Conservation (phyloP, 805 yeast genomes). For the Starmera pachycereana region DNA sequence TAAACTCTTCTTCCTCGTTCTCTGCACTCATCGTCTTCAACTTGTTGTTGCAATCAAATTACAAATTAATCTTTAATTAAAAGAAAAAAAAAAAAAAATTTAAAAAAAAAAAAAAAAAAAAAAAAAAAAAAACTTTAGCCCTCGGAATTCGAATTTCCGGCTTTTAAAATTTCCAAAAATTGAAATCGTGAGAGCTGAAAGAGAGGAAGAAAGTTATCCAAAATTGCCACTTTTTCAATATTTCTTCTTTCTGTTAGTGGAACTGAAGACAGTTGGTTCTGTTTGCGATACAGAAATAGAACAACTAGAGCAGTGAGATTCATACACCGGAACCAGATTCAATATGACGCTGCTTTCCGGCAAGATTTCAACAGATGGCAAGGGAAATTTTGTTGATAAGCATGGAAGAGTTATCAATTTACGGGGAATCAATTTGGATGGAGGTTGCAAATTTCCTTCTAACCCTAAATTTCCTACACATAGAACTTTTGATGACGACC, state of each 20-base stretch:
- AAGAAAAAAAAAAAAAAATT: no score
- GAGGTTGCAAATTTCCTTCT: conserved; percentile 60
- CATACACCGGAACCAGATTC: not conserved
- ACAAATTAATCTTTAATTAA: no score
- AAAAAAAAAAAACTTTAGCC: no score
- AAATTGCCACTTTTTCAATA: no score
- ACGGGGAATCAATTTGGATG: conserved; percentile 77
- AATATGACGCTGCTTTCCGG: conserved; percentile 13
- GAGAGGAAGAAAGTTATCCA: no score
- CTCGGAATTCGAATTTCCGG: no score
- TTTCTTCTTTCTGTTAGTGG: no score
- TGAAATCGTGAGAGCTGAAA: no score
- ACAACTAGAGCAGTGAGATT: not conserved
- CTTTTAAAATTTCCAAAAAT: no score
- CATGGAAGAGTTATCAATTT: conserved; percentile 52
- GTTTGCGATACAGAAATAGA: not conserved
- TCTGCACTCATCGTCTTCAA: not conserved
- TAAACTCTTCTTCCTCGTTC: conserved; percentile 23
- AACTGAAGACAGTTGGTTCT: not conserved
- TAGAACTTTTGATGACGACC: conserved; percentile 17
- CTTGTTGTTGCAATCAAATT: no score
- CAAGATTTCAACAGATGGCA: conserved; percentile 24
- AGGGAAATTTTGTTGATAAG: conserved; percentile 49
- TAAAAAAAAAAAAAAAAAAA: no score
- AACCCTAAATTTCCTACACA: conserved; percentile 37